A percentile compares a stretch with the other conserved stretches of the same genome.
Conservation (phyloP, 768 basidiomycete genomes). For the Amanita fuliginea region DNA sequence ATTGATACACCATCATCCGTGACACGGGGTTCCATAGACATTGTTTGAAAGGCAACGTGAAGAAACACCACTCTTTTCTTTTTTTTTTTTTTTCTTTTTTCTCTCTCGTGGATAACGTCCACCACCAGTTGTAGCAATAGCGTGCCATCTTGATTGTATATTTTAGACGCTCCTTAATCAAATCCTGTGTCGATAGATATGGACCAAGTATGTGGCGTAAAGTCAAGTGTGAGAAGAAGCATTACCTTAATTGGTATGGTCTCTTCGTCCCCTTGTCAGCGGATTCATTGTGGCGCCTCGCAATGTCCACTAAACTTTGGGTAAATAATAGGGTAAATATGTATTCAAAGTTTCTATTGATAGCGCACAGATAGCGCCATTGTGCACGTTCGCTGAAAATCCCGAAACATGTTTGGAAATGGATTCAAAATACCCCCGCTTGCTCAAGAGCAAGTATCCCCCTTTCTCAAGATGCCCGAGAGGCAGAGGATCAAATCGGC, state of each 20-base stretch:
- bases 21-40: background rate
- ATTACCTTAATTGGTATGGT: no score
- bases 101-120: background rate
- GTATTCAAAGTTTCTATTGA: background rate
- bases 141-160: background rate
- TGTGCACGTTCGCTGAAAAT: no score
- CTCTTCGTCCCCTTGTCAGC: no score
- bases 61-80: background rate
- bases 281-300: no score
- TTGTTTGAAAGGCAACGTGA: background rate
- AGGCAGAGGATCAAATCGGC: background rate
- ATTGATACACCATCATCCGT: slow-evolving; percentile 1
- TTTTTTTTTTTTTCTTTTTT: background rate
- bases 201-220: background rate
- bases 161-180: background rate
- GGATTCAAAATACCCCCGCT: no score
- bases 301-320: no score
- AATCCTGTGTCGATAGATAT: background rate
- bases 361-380: background rate
- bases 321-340: background rate
- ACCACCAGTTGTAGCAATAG: slow-evolving; percentile 4
- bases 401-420: no score
- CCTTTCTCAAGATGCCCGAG: background rate
- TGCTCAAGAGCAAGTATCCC: background rate
- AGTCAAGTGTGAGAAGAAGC: no score